Base-by-base conservation (phyloP, 1,284 basidiomycete genomes). In the Ustanciosporium gigantosporum region DNA sequence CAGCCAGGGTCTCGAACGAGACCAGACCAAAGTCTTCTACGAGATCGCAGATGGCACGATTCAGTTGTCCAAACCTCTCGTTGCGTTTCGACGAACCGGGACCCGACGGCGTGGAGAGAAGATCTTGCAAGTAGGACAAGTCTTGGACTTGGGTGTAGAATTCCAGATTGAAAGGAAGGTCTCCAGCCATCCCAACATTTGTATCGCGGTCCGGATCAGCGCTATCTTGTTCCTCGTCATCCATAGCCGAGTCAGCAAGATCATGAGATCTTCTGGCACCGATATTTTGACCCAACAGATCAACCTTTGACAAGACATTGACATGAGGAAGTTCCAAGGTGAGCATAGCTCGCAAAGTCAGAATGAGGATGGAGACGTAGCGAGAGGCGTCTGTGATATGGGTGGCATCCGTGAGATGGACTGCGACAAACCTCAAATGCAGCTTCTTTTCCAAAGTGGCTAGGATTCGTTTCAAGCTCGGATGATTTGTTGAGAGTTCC, bases 71-170 rank as follows among this genome's bases (percentile, higher is more conserved):
- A 34, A 58, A 48, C 31, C 62, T 61, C 48, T 68, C 55, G 34
- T 66, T 45, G 13, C 61, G 46, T 45, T 47, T 47, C 24, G 46
- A 46, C 5, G 60, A 64, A 19, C 46, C 59, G 8, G 59, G 59
- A 13, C 49, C 53, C 2, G 53, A 49, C 20, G 61, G 55, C 9
- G 48, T 48, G 21, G 81, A 76, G 16, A 96, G 84, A 1, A 85
- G 81, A 50, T 87, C 88, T 62, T 90, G 84, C 5, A 99, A 84
- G 78, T 97, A 89, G 0, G 88, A 87, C 0, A 99, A 82, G 77
- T 99, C 93, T 79, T 96, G 92, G 0, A 95, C 94, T 79, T 98
- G 91, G 31, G 95, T 97, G 78, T 98, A 98, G 78, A 91, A 99
- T 66, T 94, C 91, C 32, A 98, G 86, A 73, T 94, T 95, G 82